Evolutionary conservation across 75 land plant species (phyloP).

Genomic region (Picea glauca): DNA sequence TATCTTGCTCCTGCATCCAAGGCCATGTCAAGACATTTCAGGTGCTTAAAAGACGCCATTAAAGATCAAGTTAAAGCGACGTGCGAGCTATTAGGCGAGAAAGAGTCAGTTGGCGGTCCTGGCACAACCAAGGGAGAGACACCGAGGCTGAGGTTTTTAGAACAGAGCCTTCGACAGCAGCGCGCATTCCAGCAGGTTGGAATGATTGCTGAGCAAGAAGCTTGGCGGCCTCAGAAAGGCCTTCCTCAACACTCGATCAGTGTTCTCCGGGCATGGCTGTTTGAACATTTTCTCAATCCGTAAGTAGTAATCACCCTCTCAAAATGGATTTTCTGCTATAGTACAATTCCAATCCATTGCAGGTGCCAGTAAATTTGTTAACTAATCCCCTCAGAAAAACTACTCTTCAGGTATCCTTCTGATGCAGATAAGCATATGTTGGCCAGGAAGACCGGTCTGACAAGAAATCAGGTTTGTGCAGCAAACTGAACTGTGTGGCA

Average conservation of each 20-base stretch:
- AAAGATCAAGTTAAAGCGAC: constrained; percentile 51
- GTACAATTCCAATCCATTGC: constrained; percentile 7
- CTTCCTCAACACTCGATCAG: constrained; percentile 35
- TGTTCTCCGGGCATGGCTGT: constrained; percentile 32
- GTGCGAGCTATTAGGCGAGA: constrained; percentile 76
- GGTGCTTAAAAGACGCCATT: constrained; percentile 77
- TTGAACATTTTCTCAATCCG: constrained; percentile 41
- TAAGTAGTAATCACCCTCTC: constrained; percentile 8
- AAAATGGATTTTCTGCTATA: not conserved
- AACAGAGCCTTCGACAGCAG: constrained; percentile 80
- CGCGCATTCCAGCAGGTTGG: constrained; percentile 81
- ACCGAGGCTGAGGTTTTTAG: constrained; percentile 61
- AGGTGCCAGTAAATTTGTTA: constrained; percentile 42
- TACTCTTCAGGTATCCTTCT: constrained; percentile 78
- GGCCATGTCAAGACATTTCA: constrained; percentile 91
- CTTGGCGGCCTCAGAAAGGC: constrained; percentile 37
- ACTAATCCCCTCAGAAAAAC: no score
- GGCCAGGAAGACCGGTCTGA: constrained; percentile 93
- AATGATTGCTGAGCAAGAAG: constrained; percentile 33
- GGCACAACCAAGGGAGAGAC: constrained; percentile 74
- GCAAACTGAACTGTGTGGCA: not conserved
- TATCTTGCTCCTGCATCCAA: constrained; percentile 75
- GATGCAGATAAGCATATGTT: constrained; percentile 90
- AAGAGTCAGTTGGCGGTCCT: constrained; percentile 27
- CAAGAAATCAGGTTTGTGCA: constrained; percentile 80